Percentiles rank a stretch among this genome's conserved stretches.
Evolutionary conservation across 2,329 filamentous ascomycete genomes (phyloP).

Genomic region (Aureobasidium zeae): DNA sequence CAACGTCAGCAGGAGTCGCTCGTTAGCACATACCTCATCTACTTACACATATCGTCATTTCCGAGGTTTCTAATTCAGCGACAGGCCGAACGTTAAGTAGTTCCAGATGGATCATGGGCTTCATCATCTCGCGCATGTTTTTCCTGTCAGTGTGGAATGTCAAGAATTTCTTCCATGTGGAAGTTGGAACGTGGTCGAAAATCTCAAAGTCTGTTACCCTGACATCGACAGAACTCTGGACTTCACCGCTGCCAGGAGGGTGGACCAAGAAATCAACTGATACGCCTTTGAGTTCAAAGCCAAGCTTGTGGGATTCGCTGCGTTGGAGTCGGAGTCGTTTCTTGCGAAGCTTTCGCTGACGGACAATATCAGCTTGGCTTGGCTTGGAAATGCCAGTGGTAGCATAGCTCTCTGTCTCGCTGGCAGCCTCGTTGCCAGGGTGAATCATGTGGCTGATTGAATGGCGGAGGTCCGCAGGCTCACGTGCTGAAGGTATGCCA

Average conservation of each 20-base stretch:
- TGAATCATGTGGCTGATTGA: conserved; percentile 85
- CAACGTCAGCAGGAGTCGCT: conserved; percentile 19
- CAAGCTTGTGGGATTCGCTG: conserved; percentile 89
- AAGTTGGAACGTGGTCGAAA: conserved; percentile 88
- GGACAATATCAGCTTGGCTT: conserved; percentile 35
- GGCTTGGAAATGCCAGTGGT: conserved; percentile 56
- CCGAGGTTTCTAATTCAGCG: conserved; percentile 72
- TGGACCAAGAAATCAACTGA: conserved; percentile 75
- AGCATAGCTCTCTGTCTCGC: conserved; percentile 82
- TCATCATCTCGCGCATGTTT: conserved; percentile 67
- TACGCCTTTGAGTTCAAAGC: conserved; percentile 81
- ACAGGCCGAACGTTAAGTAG: conserved; percentile 81
- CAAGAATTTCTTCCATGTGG: conserved; percentile 96
- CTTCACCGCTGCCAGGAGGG: conserved; percentile 66
- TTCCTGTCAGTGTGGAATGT: conserved; percentile 85
- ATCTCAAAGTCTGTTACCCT: conserved; percentile 76
- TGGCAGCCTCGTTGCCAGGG: conserved; percentile 60
- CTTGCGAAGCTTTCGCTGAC: conserved; percentile 28
- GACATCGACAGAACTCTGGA: conserved; percentile 78
- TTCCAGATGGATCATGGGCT: conserved; percentile 84
- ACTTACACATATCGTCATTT: conserved; percentile 67
- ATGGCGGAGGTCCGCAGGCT: conserved; percentile 69
- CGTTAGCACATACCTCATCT: not conserved
- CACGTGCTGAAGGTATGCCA: conserved; percentile 69
- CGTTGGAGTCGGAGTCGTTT: conserved; percentile 61